phyloP scores from a whole-genome alignment of 805 yeast species.

The Barnettozyma sp. region DNA sequence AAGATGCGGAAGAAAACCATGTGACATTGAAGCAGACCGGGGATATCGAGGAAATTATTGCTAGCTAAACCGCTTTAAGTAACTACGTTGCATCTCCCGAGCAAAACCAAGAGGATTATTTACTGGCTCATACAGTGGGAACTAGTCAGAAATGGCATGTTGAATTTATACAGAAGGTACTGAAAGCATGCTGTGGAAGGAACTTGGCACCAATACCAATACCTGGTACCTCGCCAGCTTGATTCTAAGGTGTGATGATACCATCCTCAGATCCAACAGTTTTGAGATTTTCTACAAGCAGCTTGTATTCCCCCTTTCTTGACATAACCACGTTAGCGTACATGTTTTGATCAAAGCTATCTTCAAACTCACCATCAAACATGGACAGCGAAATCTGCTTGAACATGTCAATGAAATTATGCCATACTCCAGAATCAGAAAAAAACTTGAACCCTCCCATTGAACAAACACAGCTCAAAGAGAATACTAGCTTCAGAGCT shows the following conservation, averaged over 20 bases:
- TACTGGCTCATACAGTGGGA: too few species aligned
- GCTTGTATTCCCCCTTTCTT: neutral
- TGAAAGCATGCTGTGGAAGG: too few species aligned
- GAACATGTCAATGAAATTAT: conserved; percentile 15
- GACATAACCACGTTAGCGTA: conserved; percentile 5
- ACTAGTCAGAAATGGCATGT: too few species aligned
- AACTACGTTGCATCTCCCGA: too few species aligned
- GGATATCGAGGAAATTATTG: neutral
- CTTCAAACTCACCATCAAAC: conserved; percentile 16
- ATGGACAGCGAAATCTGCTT: conserved; percentile 1
- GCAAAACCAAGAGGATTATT: too few species aligned
- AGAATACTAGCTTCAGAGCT: conserved; percentile 20
- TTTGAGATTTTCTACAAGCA: neutral
- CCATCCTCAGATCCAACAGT: conserved; percentile 1
- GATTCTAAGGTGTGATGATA: too few species aligned
- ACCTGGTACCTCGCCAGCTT: too few species aligned
- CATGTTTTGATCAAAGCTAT: conserved; percentile 13
- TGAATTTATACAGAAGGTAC: too few species aligned
- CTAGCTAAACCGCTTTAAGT: too few species aligned
- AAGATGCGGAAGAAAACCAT: conserved; percentile 13
- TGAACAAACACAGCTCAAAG: conserved; percentile 18
- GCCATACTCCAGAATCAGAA: conserved; percentile 16
- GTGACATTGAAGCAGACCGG: conserved; percentile 8
- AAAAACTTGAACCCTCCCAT: conserved; percentile 19
- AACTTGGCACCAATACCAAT: too few species aligned